A percentile compares a stretch with the other conserved stretches of the same genome.
These are phyloP conservation scores for Aspergillus novoparasiticus DNA, from an alignment of 2,329 filamentous ascomycete species.

Conservation along the genomic window DNA sequence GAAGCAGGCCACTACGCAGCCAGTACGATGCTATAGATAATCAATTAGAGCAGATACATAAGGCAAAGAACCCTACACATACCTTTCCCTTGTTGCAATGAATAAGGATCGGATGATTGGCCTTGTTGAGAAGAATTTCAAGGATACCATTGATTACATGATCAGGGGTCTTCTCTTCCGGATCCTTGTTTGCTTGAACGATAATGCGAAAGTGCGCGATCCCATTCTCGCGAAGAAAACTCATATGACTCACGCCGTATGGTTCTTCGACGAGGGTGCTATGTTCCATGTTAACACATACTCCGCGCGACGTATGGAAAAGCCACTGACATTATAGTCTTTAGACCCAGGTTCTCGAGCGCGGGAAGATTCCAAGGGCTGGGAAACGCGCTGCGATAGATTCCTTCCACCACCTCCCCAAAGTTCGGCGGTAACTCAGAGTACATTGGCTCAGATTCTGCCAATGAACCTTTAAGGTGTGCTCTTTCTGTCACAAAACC, in stretches of 20 bases:
- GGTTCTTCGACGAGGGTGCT: slow-evolving; percentile 68
- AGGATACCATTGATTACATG: slow-evolving; percentile 72
- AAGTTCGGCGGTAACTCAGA: slow-evolving; percentile 68
- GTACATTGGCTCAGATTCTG: slow-evolving; percentile 22
- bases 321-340: slow-evolving; percentile 72
- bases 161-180: slow-evolving; percentile 63
- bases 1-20: slow-evolving; percentile 81
- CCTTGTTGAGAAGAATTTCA: slow-evolving; percentile 67
- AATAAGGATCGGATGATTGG: slow-evolving; percentile 78
- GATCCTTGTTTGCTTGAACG: slow-evolving; percentile 86
- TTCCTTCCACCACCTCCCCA: slow-evolving; percentile 69
- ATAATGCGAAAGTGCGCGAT: slow-evolving; percentile 76
- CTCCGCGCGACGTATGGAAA: neutral
- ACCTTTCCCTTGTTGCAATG: slow-evolving; percentile 93
- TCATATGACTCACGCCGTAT: slow-evolving; percentile 48
- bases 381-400: slow-evolving; percentile 85
- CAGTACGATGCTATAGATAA: slow-evolving; percentile 71
- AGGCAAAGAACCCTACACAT: slow-evolving; percentile 23
- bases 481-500: slow-evolving; percentile 16
- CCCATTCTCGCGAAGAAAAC: slow-evolving; percentile 66
- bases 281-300: slow-evolving; percentile 9
- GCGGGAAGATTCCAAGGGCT: slow-evolving; percentile 70
- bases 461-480: slow-evolving; percentile 34
- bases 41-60: slow-evolving; percentile 1
- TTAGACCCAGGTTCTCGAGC: slow-evolving; percentile 68